phyloP scores from a whole-genome alignment of 2,329 filamentous ascomycete species.

The Gyromitra esculenta region DNA sequence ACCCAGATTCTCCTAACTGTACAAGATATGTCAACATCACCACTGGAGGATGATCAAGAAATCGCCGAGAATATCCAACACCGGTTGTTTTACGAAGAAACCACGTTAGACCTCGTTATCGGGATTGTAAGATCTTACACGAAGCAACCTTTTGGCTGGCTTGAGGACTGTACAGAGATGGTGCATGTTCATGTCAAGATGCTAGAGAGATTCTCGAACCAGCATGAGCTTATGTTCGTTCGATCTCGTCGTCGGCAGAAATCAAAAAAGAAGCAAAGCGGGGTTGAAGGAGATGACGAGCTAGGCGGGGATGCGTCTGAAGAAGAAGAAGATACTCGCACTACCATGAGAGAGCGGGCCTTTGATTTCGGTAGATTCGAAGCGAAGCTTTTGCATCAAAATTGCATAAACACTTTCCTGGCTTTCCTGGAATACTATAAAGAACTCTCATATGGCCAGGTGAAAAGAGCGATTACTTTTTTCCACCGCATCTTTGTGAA shows the following conservation, averaged over 20 bases:
- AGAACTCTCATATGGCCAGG: conserved; percentile 79
- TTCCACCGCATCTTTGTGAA: conserved; percentile 96
- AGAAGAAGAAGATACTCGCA: conserved; percentile 77
- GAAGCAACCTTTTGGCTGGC: conserved; percentile 84
- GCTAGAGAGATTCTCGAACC: conserved; percentile 90
- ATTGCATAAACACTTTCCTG: conserved; percentile 88
- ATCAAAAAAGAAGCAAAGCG: conserved; percentile 51
- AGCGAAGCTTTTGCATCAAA: conserved; percentile 81
- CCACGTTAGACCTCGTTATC: conserved; percentile 87
- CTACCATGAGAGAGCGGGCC: conserved; percentile 80
- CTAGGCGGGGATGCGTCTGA: conserved; percentile 65
- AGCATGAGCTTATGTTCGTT: conserved; percentile 92
- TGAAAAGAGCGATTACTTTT: conserved; percentile 92
- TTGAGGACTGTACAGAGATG: conserved; percentile 90
- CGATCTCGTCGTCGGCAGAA: conserved; percentile 74
- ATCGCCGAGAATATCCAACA: conserved; percentile 97
- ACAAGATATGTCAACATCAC: conserved; percentile 87
- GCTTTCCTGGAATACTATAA: conserved; percentile 80
- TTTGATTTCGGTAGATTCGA: conserved; percentile 92
- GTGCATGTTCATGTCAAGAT: conserved; percentile 91
- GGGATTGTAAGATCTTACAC: conserved; percentile 86
- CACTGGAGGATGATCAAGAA: conserved; percentile 91
- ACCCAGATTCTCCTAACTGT: conserved; percentile 93
- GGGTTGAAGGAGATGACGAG: conserved; percentile 61
- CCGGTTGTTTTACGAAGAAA: conserved; percentile 97